Percentiles rank a stretch among this genome's conserved stretches.
phyloP scores from a whole-genome alignment of 208 protist genomes.

The Lotmaria passim region DNA sequence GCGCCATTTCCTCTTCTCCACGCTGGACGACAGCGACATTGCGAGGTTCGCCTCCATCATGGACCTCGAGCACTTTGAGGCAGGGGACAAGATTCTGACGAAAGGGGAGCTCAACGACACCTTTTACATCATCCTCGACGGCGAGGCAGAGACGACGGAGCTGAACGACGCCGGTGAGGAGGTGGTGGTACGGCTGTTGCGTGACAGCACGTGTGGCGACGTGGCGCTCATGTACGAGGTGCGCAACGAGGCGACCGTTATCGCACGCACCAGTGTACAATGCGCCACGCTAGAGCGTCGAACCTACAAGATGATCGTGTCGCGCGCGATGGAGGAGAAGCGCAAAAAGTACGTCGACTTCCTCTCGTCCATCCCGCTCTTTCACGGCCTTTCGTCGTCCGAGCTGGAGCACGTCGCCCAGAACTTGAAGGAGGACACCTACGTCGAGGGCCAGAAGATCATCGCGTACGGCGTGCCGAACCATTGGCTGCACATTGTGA shows the following conservation, averaged over 20 bases:
- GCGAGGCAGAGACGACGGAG: slow-evolving; percentile 46
- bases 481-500: slow-evolving; percentile 76
- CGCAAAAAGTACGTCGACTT: slow-evolving; percentile 59
- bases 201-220: slow-evolving; percentile 58
- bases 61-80: slow-evolving; percentile 46
- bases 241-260: slow-evolving; percentile 38
- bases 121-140: slow-evolving; percentile 72
- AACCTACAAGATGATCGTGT: slow-evolving; percentile 75
- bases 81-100: slow-evolving; percentile 32
- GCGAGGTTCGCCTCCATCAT: slow-evolving; percentile 66
- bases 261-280: slow-evolving; percentile 36
- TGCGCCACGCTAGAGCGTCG: slow-evolving; percentile 69
- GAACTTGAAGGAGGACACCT: slow-evolving; percentile 59
- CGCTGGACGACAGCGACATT: slow-evolving; percentile 68
- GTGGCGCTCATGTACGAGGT: slow-evolving; percentile 66
- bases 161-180: slow-evolving; percentile 25
- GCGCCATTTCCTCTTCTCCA: slow-evolving; percentile 77
- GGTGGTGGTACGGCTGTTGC: slow-evolving; percentile 30
- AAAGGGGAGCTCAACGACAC: slow-evolving; percentile 52
- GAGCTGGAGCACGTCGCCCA: slow-evolving; percentile 60
- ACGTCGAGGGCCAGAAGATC: slow-evolving; percentile 54
- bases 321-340: slow-evolving; percentile 60
- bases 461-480: slow-evolving; percentile 57
- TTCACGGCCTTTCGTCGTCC: slow-evolving; percentile 31
- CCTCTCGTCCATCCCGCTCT: slow-evolving; percentile 50